Evolutionary conservation across 441 rosid genomes (phyloP), one percentile per base, ranked within the genome.

Genomic region (Euphorbia schlechtendalii): DNA sequence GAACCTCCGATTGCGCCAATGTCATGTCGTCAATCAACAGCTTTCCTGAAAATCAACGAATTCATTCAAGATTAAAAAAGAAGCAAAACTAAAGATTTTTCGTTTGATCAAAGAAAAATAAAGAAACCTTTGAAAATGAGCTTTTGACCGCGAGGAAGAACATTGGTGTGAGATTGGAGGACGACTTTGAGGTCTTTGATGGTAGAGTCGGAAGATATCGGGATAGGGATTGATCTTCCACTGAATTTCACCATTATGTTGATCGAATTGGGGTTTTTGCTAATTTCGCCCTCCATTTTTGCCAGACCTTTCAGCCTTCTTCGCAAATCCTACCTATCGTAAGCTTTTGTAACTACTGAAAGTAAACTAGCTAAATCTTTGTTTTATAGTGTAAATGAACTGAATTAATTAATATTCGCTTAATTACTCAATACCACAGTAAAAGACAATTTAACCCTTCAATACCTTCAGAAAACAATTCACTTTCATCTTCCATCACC

Each of bases 81-180:
- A 5, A 9, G 40, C 10, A 52, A 55, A 73, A 15, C 21, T 55
- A 10, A 38, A 13, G 4, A 11, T 43, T 18, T 21, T n/a, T 61
- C 12, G 8, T 53, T 59, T 15, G 32, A 22, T 48, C 2, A 41
- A 1, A n/a, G 1, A 20, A 11, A 52, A 28, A 48, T 4, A 18
- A 32, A 53, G 5, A 66, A 56, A 92, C 96, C 98, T 82, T 85
- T 90, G 71, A 73, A 88, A 68, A 92, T 92, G 80, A 92, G 88
- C 77, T 85, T 90, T 71, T 90, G 98, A 34, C 96, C 97, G 15
- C 97, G 96, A 56, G 97, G 87, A 70, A 92, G 97, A 67, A 90
- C 97, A 62, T 90, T 77, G 71, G 98, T 92, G 81, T 86, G 84
- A 11, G 96, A 83, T 71, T 86, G 92, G 27, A 90, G 94, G 67